Conservation (phyloP, 1,284 basidiomycete genomes). For the Heliocybe sulcata region DNA sequence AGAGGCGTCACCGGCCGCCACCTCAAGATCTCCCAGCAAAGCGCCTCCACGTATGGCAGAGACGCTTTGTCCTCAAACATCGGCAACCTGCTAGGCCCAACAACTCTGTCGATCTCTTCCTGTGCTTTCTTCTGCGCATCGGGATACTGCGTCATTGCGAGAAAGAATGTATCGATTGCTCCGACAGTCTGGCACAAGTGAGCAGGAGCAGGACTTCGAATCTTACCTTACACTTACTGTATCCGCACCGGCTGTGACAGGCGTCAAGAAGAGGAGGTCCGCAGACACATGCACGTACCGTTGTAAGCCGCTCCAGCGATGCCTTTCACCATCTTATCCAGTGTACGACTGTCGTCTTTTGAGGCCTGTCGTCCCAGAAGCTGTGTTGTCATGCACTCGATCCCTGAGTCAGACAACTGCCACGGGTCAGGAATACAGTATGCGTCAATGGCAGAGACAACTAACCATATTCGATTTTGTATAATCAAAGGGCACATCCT, state of each 20-base stretch:
- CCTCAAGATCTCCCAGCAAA: not conserved
- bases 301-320: not conserved
- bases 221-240: not conserved
- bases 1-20: not conserved
- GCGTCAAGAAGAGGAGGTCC: not conserved
- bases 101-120: not conserved
- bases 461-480: not conserved
- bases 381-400: not conserved
- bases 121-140: conserved; percentile 2
- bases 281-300: not conserved
- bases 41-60: conserved; percentile 1
- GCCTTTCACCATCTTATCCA: not conserved
- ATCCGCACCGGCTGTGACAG: not conserved
- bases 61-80: not conserved
- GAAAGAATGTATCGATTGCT: not conserved
- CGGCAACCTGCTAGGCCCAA: not conserved
- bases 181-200: not conserved
- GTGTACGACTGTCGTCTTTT: not conserved
- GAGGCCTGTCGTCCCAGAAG: not conserved
- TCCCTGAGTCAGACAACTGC: not conserved
- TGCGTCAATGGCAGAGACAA: not conserved
- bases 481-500: not conserved
- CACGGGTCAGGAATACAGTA: not conserved
- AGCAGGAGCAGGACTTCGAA: not conserved
- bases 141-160: not conserved